Base-by-base conservation (phyloP, 2,329 filamentous ascomycete species). In the Cladobotryum mycophilum region DNA sequence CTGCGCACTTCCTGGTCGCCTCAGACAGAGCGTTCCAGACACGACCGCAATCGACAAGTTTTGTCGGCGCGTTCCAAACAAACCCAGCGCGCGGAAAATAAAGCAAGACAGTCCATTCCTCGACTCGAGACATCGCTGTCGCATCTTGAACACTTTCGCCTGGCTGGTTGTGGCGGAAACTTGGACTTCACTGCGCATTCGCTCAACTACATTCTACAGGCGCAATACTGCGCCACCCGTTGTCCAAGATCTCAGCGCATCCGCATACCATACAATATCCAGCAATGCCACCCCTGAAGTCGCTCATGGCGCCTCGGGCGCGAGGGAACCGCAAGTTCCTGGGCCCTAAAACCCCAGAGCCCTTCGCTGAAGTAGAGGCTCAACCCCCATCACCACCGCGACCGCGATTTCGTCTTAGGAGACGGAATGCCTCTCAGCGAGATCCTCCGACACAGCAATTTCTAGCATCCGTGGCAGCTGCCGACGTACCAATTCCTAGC, bases 401-500 rank as follows among this genome's bases (percentile, higher is more conserved):
- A 59, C 77, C 74, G 54, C 76, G 76, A 48, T 70, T 82, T 58
- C 75, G 72, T 56, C 64, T 83, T 53, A 80, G 80, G 65, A 74
- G 76, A 58, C 79, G 79, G 58, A 72, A 75, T 59, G 72, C 73
- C 36, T 74, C 78, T 41, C 72, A 75, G 51, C 69, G 79, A 11
- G 66, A 73, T 52, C 80, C 80, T 36, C 80, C 82, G 2, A 85
- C 82, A 1, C 74, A 82, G 60, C 80, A 85, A 46, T 85, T 85
- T 60, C 74, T 85, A n/a, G 81, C 80, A 3, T 84, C 81, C 4
- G 82, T 85, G 51, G 81, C 80, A 41, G 80, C 81, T 15, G 82
- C 80, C 53, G 82, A 85, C 61, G 70, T 83, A 4, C 80, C 81
- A 20, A 76, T 85, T 47, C 82, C 81, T 13, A 84, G 81, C 63